A percentile compares a stretch with the other conserved stretches of the same genome.
Evolutionary conservation across 2,329 filamentous ascomycete genomes (phyloP).

Genomic region (Aspergillus sp.): DNA sequence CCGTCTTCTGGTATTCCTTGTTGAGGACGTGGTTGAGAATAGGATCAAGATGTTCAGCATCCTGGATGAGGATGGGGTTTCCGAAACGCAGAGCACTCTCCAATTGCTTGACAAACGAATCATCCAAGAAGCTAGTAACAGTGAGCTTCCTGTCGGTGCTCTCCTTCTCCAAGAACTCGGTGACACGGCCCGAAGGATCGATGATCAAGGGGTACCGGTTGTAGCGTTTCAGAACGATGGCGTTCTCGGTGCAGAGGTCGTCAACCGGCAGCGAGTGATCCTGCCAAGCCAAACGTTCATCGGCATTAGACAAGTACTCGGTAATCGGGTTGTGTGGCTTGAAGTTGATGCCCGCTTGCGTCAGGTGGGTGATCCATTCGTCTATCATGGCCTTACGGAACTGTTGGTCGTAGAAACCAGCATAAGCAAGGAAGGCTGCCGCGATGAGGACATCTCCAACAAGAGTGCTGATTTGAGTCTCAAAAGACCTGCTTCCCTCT

Average conservation of each 20-base stretch:
- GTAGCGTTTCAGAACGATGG: constrained; percentile 95
- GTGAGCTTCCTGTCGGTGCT: constrained; percentile 91
- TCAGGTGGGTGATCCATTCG: constrained; percentile 92
- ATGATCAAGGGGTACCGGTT: constrained; percentile 98
- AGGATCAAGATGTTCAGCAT: constrained; percentile 94
- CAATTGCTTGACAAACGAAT: constrained; percentile 95
- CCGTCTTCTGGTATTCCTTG: constrained; percentile 98
- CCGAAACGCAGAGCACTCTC: constrained; percentile 97
- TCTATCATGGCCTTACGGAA: constrained; percentile 98
- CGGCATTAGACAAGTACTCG: constrained; percentile 93
- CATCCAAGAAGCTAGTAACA: constrained; percentile 96
- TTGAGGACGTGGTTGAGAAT: constrained; percentile 98
- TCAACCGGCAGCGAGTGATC: constrained; percentile 91
- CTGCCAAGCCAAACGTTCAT: constrained; percentile 94
- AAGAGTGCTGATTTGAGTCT: constrained; percentile 94
- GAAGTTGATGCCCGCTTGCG: constrained; percentile 87
- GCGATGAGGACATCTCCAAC: constrained; percentile 94
- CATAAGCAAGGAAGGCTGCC: constrained; percentile 96
- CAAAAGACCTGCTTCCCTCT: constrained; percentile 94
- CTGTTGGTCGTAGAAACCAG: constrained; percentile 94
- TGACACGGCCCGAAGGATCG: constrained; percentile 91
- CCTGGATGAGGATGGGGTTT: constrained; percentile 97
- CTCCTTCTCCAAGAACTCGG: constrained; percentile 92
- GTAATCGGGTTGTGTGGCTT: constrained; percentile 94
- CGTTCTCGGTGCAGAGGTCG: constrained; percentile 97